phyloP scores from a whole-genome alignment of 2,329 filamentous ascomycete species.

The Macrophomina tecta region DNA sequence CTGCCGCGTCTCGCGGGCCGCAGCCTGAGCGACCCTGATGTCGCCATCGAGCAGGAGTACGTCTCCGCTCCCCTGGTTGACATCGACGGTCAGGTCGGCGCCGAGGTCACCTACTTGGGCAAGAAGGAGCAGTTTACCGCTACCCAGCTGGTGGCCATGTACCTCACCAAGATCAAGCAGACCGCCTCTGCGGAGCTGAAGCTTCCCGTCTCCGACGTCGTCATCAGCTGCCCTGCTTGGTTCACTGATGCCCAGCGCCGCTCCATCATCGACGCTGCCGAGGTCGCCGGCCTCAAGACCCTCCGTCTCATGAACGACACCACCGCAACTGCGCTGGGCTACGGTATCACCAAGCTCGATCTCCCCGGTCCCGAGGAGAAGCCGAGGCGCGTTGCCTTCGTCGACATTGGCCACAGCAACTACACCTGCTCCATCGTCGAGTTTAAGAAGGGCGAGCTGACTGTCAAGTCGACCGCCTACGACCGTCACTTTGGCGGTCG shows the following conservation, averaged over 20 bases:
- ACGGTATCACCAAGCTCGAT: slow-evolving; percentile 97
- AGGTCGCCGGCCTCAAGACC: slow-evolving; percentile 91
- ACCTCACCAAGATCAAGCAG: slow-evolving; percentile 89
- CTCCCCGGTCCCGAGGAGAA: slow-evolving; percentile 88
- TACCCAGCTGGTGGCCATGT: slow-evolving; percentile 94
- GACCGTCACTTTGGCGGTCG: slow-evolving; percentile 97
- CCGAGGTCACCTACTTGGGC: slow-evolving; percentile 89
- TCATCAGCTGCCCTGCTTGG: slow-evolving; percentile 94
- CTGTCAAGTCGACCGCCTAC: slow-evolving; percentile 89
- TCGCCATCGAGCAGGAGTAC: slow-evolving; percentile 90
- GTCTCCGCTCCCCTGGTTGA: slow-evolving; percentile 87
- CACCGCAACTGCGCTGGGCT: slow-evolving; percentile 92
- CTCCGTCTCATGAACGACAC: slow-evolving; percentile 97
- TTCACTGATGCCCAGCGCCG: slow-evolving; percentile 95
- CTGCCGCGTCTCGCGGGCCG: slow-evolving; percentile 94
- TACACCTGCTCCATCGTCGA: slow-evolving; percentile 94
- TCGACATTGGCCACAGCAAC: slow-evolving; percentile 96
- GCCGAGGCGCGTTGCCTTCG: slow-evolving; percentile 85
- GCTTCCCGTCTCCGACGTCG: slow-evolving; percentile 88
- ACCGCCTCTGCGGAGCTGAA: slow-evolving; percentile 87
- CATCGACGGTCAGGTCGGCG: slow-evolving; percentile 91
- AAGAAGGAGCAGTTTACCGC: slow-evolving; percentile 97
- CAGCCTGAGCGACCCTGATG: slow-evolving; percentile 85
- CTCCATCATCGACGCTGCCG: slow-evolving; percentile 85
- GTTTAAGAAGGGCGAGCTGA: slow-evolving; percentile 95